A percentile compares a stretch with the other conserved stretches of the same genome.
phyloP scores from a whole-genome alignment of 345 rosid species.

The Alliaria petiolata region DNA sequence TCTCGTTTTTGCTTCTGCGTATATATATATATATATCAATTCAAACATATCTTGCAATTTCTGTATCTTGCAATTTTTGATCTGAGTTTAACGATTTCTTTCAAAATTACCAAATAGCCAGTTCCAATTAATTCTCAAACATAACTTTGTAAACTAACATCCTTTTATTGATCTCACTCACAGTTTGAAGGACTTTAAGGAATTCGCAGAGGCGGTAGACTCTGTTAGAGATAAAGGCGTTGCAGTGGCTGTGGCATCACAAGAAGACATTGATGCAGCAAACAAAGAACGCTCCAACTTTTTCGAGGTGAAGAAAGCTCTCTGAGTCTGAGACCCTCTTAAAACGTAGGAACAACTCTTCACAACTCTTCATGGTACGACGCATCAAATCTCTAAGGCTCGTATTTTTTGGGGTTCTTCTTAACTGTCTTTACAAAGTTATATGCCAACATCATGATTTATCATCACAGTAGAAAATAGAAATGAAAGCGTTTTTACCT shows the following conservation, averaged over 20 bases:
- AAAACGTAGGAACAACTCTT: too few relatives aligned
- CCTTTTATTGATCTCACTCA: background rate
- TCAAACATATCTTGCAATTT: too few relatives aligned
- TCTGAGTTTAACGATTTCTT: background rate
- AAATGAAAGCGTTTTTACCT: background rate
- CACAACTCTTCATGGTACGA: conserved; percentile 11
- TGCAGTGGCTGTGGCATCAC: conserved; percentile 72
- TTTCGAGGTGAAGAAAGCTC: conserved; percentile 68
- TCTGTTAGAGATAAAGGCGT: conserved; percentile 65
- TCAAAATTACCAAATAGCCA: background rate
- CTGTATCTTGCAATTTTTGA: too few relatives aligned
- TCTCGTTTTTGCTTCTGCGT: too few relatives aligned
- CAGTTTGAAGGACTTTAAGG: conserved; percentile 84
- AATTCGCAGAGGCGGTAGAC: conserved; percentile 70
- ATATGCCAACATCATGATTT: background rate
- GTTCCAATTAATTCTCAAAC: background rate
- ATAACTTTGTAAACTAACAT: background rate
- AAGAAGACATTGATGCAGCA: conserved; percentile 71
- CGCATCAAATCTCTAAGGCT: background rate
- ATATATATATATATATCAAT: too few relatives aligned
- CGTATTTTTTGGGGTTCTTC: background rate
- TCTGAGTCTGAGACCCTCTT: conserved; percentile 27
- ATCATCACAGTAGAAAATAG: background rate
- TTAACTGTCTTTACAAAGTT: background rate
- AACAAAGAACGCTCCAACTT: conserved; percentile 51